phyloP scores from a whole-genome alignment of 179 eudicot genomes.

The Gypsophila paniculata region DNA sequence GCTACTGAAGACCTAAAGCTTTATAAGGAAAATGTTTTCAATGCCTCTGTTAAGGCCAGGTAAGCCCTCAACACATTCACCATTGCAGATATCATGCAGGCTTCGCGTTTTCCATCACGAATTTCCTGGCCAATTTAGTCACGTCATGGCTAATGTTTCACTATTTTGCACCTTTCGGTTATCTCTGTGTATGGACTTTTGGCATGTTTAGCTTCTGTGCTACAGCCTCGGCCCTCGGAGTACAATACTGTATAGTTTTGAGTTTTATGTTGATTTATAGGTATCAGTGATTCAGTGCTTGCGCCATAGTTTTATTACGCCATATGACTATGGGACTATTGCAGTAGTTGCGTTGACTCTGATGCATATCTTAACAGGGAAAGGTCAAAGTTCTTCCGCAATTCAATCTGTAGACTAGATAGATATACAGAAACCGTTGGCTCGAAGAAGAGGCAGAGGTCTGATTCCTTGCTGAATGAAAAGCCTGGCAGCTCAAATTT shows the following conservation, averaged over 20 bases:
- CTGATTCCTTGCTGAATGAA: conserved; percentile 39
- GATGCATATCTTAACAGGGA: conserved; percentile 39
- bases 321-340: not conserved
- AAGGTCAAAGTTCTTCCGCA: conserved; percentile 54
- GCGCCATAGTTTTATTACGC: not conserved
- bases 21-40: conserved; percentile 33
- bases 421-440: conserved; percentile 44
- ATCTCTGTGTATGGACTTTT: not conserved
- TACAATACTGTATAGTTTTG: conserved; percentile 6
- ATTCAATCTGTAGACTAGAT: conserved; percentile 53
- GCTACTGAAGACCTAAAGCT: conserved; percentile 43
- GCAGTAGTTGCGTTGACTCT: conserved; percentile 5
- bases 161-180: not conserved
- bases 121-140: not conserved
- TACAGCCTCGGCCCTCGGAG: not conserved
- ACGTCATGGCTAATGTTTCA: not conserved
- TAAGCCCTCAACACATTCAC: conserved; percentile 6
- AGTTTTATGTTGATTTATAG: not conserved
- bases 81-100: conserved; percentile 9
- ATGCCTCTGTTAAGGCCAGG: conserved; percentile 42
- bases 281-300: conserved; percentile 7
- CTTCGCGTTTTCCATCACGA: not conserved
- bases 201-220: not conserved
- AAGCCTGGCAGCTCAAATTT: conserved; percentile 51
- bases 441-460: conserved; percentile 59